phyloP scores from a whole-genome alignment of 2,329 filamentous ascomycete species.

The Aspergillus japonicus region DNA sequence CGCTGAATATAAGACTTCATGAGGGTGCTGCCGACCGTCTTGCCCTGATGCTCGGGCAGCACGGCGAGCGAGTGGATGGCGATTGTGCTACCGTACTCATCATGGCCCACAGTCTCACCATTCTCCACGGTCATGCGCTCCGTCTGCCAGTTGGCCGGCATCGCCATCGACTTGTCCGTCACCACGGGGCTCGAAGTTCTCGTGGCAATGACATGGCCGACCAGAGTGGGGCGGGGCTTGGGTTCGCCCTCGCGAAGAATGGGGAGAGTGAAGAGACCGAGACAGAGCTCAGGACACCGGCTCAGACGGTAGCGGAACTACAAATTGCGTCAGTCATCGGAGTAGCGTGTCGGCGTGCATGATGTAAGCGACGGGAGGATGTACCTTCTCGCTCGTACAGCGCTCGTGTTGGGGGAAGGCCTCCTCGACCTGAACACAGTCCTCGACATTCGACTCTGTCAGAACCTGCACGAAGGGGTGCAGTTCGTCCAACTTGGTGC shows the following conservation, averaged over 20 bases:
- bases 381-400: conserved; percentile 60
- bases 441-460: conserved; percentile 52
- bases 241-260: conserved; percentile 52
- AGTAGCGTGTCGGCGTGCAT: not conserved
- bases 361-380: conserved; percentile 1
- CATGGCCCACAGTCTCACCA: conserved; percentile 61
- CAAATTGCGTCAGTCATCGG: conserved; percentile 11
- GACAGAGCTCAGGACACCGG: conserved; percentile 70
- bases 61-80: conserved; percentile 82
- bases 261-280: conserved; percentile 72
- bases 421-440: conserved; percentile 59
- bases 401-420: conserved; percentile 60
- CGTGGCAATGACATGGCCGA: conserved; percentile 77
- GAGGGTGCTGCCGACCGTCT: conserved; percentile 70
- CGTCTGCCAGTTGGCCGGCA: conserved; percentile 66
- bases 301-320: conserved; percentile 76
- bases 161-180: conserved; percentile 73
- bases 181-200: conserved; percentile 63
- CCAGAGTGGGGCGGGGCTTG: conserved; percentile 63
- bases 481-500: conserved; percentile 55
- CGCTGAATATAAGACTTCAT: conserved; percentile 76
- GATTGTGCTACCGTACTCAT: conserved; percentile 70
- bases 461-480: conserved; percentile 74
- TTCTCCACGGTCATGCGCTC: conserved; percentile 41
- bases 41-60: conserved; percentile 69